A percentile compares a stretch with the other conserved stretches of the same genome.
phyloP scores from a whole-genome alignment of 2,329 filamentous ascomycete species.

The Penicillium sp. region DNA sequence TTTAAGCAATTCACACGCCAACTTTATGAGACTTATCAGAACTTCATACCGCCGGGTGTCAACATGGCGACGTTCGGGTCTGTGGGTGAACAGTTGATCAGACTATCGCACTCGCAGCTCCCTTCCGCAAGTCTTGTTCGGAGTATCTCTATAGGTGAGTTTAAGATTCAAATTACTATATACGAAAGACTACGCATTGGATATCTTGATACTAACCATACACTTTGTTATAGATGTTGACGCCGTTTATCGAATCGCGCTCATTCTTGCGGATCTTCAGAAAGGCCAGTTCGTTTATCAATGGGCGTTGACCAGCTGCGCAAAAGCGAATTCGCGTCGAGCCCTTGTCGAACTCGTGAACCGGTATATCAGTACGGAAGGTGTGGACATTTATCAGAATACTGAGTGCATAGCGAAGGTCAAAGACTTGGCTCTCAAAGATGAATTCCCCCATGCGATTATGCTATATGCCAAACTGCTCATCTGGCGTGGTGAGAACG shows the following conservation, averaged over 20 bases:
- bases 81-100: conserved; percentile 18
- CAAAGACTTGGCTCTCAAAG: conserved; percentile 24
- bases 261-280: neutral
- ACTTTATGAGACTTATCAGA: conserved; percentile 5
- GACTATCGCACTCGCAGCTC: neutral
- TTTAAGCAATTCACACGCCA: neutral
- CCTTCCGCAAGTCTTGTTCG: conserved; percentile 16
- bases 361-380: conserved; percentile 7
- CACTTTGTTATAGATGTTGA: conserved; percentile 22
- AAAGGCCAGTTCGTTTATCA: conserved; percentile 6
- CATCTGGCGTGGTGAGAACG: conserved; percentile 20
- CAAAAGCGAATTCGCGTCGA: conserved; percentile 22
- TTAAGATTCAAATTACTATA: neutral
- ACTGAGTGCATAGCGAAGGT: conserved; percentile 19
- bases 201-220: neutral
- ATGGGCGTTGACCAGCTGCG: conserved; percentile 26
- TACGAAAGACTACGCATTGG: neutral
- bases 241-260: conserved; percentile 27
- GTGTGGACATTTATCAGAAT: neutral
- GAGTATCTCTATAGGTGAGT: conserved; percentile 23
- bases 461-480: conserved; percentile 32
- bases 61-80: conserved; percentile 18
- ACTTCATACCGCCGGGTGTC: conserved; percentile 11
- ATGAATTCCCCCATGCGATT: conserved; percentile 31
- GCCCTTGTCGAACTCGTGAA: conserved; percentile 19